Base-by-base conservation (phyloP, 225 moss, liverwort and hornwort genomes). In the Bryum argenteum region DNA sequence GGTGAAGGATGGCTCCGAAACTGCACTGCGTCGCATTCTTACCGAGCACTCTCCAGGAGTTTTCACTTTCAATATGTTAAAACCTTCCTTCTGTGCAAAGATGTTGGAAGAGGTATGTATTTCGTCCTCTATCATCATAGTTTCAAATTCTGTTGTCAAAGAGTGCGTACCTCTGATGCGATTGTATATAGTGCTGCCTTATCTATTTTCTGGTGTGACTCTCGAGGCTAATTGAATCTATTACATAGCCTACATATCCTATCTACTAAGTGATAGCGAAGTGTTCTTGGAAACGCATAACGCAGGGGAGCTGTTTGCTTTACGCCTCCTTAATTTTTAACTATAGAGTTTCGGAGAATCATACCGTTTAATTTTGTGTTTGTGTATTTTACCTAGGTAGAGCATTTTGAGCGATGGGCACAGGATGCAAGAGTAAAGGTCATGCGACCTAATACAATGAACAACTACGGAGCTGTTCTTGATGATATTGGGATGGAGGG, bases 391-490 rank as follows among this genome's bases (percentile, higher is more conserved):
- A 17, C 58, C 28, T 85, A 98, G 97, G 94, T 98, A 4, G 94
- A 94, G 65, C 87, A 98, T 79, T 94, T 98, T 77, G 97, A 98
- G 83, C 91, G 85, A 71, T 98, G 97, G 97, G 97, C 97, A 51
- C 82, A 85, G 67, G 94, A 94, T 55, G 85, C 97, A 4, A 92
- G 94, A 75, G 97, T 98, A 15, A 98, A 98, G 79, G 94, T 98
- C 69, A 98, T 98, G 97, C 91, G 97, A 69, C 97, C 97, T 16
- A 98, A 98, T 65, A 98, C 97, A 3, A 98, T 98, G 97, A 98
- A 94, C 77, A 98, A 94, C 70, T 98, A 98, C 68, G 97, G 97
- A 70, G 97, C 94, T 71, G 97, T 98, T 44, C 87, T 98, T 50
- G 97, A 98, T 77, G 97, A 98, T 64, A 98, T 98, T 77, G 97